Base-by-base conservation (phyloP, 805 yeast species). In the Cephaloascus albidus region DNA sequence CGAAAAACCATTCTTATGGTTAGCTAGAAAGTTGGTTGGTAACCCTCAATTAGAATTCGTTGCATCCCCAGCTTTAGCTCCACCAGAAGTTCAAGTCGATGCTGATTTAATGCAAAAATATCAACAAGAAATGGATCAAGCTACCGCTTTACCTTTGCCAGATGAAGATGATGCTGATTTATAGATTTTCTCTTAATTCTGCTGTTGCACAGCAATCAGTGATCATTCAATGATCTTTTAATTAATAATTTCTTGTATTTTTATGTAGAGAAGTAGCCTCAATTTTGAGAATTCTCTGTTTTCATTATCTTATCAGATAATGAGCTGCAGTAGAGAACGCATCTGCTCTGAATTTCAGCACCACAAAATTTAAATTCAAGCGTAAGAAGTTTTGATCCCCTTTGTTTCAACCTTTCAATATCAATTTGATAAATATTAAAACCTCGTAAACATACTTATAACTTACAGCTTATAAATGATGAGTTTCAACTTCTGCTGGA, bases 131-230 rank as follows among this genome's bases (percentile, higher is more conserved):
- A 90, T 93, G 95, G 97, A 87, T 67, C 94, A 85, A 73, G 99
- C 99, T 59, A 87, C 97, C 55, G 96, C 97, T 53, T 77, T 93
- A 79, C 98, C 99, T 68, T 83, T 93, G 68, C 99, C 99, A 53
- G 99, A 93, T 74, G 99, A 93, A 76, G 99, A 93, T 66, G 99
- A 93, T 62, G 97, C 96, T 61, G 99, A 93, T 72, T 85, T 93
- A 73, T 93, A 87, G n/a, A n/a, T n/a, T n/a, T n/a, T n/a, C n/a
- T n/a, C n/a, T n/a, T n/a, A n/a, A n/a, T n/a, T n/a, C n/a, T n/a
- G n/a, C n/a, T n/a, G n/a, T n/a, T n/a, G n/a, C n/a, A n/a, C n/a
- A n/a, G n/a, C n/a, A n/a, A n/a, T n/a, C n/a, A n/a, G n/a, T n/a
- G n/a, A n/a, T n/a, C n/a, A n/a, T n/a, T n/a, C n/a, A n/a, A n/a